Percentiles rank a stretch among this genome's conserved stretches.
Evolutionary conservation across 257 asterid species (phyloP).

Genomic region (Paraleonurus japonicus): DNA sequence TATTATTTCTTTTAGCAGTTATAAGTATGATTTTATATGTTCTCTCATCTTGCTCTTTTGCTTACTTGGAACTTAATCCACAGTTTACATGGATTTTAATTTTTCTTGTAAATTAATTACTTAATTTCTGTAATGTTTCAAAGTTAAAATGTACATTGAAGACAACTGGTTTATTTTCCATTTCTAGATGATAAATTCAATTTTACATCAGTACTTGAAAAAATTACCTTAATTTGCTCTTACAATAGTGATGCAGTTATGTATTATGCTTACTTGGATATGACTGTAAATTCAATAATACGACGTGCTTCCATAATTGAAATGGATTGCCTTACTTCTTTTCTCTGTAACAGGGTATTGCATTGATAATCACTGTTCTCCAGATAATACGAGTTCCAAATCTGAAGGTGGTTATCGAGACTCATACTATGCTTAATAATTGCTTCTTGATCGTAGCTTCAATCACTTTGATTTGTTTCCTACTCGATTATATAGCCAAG

Average conservation of each 20-base stretch:
- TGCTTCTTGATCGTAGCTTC: conserved; percentile 6
- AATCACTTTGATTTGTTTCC: not conserved
- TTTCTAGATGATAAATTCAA: not conserved
- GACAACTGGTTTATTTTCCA: not conserved
- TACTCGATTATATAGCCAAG: not conserved
- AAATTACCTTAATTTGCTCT: not conserved
- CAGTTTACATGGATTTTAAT: not conserved
- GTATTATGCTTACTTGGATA: conserved; percentile 1
- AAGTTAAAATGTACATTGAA: not conserved
- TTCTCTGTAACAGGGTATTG: conserved; percentile 68
- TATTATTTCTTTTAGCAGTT: not conserved
- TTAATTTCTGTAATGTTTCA: not conserved
- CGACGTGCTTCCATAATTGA: not conserved
- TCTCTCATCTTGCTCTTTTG: not conserved
- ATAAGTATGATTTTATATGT: not conserved
- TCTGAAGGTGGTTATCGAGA: conserved; percentile 63
- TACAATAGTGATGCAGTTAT: not conserved
- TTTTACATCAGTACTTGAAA: not conserved
- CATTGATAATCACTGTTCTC: conserved; percentile 90
- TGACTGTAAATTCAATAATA: not conserved
- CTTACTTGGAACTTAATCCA: not conserved
- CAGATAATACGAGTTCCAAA: conserved; percentile 89
- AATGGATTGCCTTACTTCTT: conserved; percentile 6
- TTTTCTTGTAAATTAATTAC: not conserved
- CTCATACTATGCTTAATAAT: conserved; percentile 7